phyloP scores from a whole-genome alignment of 768 basidiomycete species.

The Gyrodon lividus region DNA sequence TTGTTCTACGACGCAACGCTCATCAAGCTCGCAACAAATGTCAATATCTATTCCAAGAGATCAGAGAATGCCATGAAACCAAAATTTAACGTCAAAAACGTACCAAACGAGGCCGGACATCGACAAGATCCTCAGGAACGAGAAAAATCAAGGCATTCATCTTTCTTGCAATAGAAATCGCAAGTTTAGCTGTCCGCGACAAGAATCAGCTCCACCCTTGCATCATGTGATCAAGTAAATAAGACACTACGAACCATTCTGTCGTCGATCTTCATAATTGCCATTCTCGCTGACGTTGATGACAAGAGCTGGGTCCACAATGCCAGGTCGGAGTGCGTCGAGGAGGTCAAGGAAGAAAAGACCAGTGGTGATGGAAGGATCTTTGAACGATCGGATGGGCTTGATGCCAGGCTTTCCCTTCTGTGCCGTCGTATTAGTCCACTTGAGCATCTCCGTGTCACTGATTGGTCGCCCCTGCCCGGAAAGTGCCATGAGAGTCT shows the following conservation, averaged over 20 bases:
- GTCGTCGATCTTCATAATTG: slow-evolving; percentile 82
- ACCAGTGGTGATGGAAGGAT: slow-evolving; percentile 83
- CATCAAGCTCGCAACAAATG: slow-evolving; percentile 95
- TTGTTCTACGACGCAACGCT: slow-evolving; percentile 45
- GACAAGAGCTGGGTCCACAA: slow-evolving; percentile 87
- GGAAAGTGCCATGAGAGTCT: slow-evolving; percentile 77
- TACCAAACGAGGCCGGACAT: slow-evolving; percentile 87
- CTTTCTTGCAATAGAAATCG: slow-evolving; percentile 98
- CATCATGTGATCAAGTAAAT: not conserved
- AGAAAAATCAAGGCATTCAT: slow-evolving; percentile 95
- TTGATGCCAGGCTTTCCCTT: slow-evolving; percentile 56
- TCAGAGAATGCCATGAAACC: not conserved
- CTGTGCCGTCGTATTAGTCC: slow-evolving; percentile 92
- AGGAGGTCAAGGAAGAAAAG: slow-evolving; percentile 92
- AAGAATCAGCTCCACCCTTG: not conserved
- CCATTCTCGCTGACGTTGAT: slow-evolving; percentile 57
- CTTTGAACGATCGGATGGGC: slow-evolving; percentile 90
- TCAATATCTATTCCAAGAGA: slow-evolving; percentile 67
- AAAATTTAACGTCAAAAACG: slow-evolving; percentile 27
- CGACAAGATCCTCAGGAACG: slow-evolving; percentile 96
- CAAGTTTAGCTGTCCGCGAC: slow-evolving; percentile 76
- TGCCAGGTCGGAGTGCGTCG: slow-evolving; percentile 88
- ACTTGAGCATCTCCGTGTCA: slow-evolving; percentile 92
- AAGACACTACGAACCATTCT: slow-evolving; percentile 68
- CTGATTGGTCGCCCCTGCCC: slow-evolving; percentile 78